Evolutionary conservation across 2,329 filamentous ascomycete genomes (phyloP).

Genomic region (Aspergillus pseudonomiae): DNA sequence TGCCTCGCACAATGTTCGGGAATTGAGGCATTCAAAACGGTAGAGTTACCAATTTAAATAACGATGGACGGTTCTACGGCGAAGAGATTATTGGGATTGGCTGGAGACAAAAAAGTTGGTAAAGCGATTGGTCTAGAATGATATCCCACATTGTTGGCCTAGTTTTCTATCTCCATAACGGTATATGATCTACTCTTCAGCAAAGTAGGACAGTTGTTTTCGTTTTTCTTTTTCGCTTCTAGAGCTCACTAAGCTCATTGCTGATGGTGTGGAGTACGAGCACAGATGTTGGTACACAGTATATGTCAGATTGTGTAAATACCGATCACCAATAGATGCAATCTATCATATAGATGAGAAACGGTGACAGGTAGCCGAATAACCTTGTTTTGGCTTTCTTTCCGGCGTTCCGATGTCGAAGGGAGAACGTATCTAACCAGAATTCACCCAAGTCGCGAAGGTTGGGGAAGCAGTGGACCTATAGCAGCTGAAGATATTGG

Average conservation of each 20-base stretch:
- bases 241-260: not conserved
- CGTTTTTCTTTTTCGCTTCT: not conserved
- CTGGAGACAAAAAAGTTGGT: not conserved
- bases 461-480: slow-evolving; percentile 2
- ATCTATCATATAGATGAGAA: not conserved
- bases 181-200: not conserved
- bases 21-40: no score
- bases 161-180: not conserved
- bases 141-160: not conserved
- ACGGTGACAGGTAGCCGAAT: not conserved
- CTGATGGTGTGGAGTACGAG: not conserved
- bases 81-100: not conserved
- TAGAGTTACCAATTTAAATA: not conserved
- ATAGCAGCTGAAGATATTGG: not conserved
- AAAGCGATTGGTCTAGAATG: not conserved
- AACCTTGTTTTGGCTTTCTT: not conserved
- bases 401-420: not conserved
- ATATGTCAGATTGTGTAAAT: not conserved
- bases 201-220: not conserved
- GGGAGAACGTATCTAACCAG: not conserved
- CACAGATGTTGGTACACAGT: not conserved
- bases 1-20: not conserved
- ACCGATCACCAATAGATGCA: not conserved
- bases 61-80: not conserved
- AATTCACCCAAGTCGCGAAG: not conserved